Evolutionary conservation across 2,329 filamentous ascomycete genomes (phyloP).

Genomic region (Fusarium nygamai): DNA sequence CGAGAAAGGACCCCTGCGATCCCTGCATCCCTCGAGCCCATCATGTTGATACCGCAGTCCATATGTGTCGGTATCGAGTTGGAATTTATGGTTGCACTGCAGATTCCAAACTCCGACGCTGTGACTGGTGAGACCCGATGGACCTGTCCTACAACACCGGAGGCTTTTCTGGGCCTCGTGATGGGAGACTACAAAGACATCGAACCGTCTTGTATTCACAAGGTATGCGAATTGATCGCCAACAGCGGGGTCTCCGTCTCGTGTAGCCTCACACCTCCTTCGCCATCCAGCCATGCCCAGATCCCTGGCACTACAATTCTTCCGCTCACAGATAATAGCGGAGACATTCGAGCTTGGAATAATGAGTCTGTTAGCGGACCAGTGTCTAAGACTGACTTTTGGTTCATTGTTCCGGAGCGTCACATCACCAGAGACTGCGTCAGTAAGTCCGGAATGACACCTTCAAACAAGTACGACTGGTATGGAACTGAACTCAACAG

Average conservation of each 20-base stretch:
- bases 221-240: slow-evolving; percentile 39
- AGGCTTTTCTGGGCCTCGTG: slow-evolving; percentile 15
- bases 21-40: neutral
- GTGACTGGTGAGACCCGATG: slow-evolving; percentile 15
- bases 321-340: slow-evolving; percentile 13
- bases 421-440: slow-evolving; percentile 35
- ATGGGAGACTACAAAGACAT: slow-evolving; percentile 18
- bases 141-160: slow-evolving; percentile 19
- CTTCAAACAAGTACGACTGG: slow-evolving; percentile 37
- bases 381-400: slow-evolving; percentile 23
- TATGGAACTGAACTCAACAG: slow-evolving; percentile 42
- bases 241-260: slow-evolving; percentile 30
- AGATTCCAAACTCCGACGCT: slow-evolving; percentile 1
- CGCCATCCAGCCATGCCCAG: slow-evolving; percentile 6
- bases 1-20: neutral
- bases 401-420: slow-evolving; percentile 36
- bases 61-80: slow-evolving; percentile 42
- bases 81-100: slow-evolving; percentile 42
- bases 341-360: slow-evolving; percentile 36
- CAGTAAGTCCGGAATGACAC: slow-evolving; percentile 19
- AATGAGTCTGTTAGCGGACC: neutral
- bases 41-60: slow-evolving; percentile 12
- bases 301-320: slow-evolving; percentile 15
- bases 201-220: slow-evolving; percentile 18
- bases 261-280: slow-evolving; percentile 15